These are phyloP conservation scores for Rhexocercosporidium sp. DNA, from an alignment of 2,329 filamentous ascomycete species.

Conservation along the genomic window DNA sequence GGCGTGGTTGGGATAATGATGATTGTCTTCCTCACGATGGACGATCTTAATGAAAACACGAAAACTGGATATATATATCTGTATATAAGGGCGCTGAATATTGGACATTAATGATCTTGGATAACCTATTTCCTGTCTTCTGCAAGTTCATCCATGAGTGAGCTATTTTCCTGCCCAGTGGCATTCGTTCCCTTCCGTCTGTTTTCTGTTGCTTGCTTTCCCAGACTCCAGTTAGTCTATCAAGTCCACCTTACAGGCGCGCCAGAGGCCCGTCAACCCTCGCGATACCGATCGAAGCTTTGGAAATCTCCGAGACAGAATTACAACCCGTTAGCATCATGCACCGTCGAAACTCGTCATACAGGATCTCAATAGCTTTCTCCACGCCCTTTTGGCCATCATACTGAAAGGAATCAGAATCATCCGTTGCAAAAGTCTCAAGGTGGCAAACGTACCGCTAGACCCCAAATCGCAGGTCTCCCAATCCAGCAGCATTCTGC, in stretches of 20 bases:
- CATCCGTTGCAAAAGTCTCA: background rate
- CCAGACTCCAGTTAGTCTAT: background rate
- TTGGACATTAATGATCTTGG: conserved; percentile 14
- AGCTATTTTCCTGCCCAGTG: background rate
- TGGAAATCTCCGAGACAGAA: conserved; percentile 22
- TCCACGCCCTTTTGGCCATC: conserved; percentile 64
- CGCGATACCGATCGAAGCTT: conserved; percentile 44
- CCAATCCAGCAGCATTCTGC: conserved; percentile 67
- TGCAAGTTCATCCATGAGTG: background rate
- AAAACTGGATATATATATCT: conserved; percentile 15
- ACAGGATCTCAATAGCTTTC: conserved; percentile 56
- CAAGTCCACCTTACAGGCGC: conserved; percentile 23
- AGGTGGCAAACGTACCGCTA: conserved; percentile 44
- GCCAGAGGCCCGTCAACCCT: conserved; percentile 54
- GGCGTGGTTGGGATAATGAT: background rate
- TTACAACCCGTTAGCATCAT: conserved; percentile 30
- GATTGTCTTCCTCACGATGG: conserved; percentile 14
- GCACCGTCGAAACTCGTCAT: conserved; percentile 27
- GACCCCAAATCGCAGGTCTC: conserved; percentile 62
- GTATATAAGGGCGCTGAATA: conserved; percentile 5
- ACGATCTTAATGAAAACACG: conserved; percentile 21
- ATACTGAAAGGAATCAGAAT: conserved; percentile 43
- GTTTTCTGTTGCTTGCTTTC: background rate
- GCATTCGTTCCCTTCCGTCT: background rate
- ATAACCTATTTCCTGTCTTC: background rate